Evolutionary conservation across 352 stramenopile genomes (phyloP), one percentile per base, ranked within the genome.

Genomic region (Phytophthora hybrid): DNA sequence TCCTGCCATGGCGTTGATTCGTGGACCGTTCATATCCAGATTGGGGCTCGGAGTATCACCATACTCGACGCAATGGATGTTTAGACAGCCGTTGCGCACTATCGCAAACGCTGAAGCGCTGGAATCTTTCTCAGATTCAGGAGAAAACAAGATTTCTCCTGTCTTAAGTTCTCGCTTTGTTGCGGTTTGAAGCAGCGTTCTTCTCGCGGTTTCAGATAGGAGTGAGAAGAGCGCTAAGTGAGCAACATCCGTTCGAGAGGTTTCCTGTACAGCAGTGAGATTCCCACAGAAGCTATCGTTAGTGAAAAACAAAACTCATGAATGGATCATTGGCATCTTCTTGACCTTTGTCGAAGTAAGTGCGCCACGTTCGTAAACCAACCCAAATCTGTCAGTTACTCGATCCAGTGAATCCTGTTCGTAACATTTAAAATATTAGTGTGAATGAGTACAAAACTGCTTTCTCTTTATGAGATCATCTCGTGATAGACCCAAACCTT

Each of bases 191-290:
- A 89, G 61, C 21, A 91, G 52, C 19, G 79, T 63, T 39, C 8
- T 66, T 29, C 65, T 71, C 9, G 67, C 61, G 19, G 62, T 62
- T 19, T 87, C 80, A 2, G 81, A 82, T 2, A 91, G 61, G 16
- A 79, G 76, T 9, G 80, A 78, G 63, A 85, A 85, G 11, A 87
- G 59, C 1, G 69, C 74, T 29, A 87, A 49, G 60, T 89, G 78
- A 9, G 64, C 71, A 23, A 87, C 39, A 18, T 89, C 80, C 5
- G 72, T 82, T 26, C 65, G 71, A 14, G 69, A 52, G 1, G 52
- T 69, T 55, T 88, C 78, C 79, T 89, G 59, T 18, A 31, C 4
- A 18, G 4, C 14, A 47, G 29, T 31, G 8, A 31, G 4, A 31
- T 31, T 7, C 29, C 29, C 29, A 47, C 39, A 47, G 39, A 18